These are phyloP conservation scores for Crithidia sp. DNA, from an alignment of 208 protist species.

Conservation along the genomic window DNA sequence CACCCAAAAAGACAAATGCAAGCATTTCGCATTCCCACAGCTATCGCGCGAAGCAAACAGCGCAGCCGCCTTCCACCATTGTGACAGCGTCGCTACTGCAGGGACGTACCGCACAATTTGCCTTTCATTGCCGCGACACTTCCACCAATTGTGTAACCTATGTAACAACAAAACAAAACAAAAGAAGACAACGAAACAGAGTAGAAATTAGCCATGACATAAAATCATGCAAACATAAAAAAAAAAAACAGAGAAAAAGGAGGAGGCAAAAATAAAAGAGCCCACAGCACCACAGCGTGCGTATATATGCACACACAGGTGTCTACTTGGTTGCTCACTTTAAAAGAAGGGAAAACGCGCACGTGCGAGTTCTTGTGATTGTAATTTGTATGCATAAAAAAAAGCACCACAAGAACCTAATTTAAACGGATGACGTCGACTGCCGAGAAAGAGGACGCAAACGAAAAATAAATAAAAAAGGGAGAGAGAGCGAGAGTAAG, in stretches of 20 bases:
- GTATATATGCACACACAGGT: constrained; percentile 5
- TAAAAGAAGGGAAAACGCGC: constrained; percentile 18
- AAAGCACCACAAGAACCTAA: not conserved
- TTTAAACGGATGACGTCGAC: not conserved
- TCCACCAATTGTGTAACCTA: too few relatives aligned
- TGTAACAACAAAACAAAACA: not conserved
- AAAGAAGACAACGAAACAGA: not conserved
- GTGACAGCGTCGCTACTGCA: too few relatives aligned
- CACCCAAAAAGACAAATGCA: not conserved
- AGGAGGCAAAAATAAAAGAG: constrained; percentile 17
- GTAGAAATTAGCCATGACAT: not conserved
- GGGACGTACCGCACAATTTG: too few relatives aligned
- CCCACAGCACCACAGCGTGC: not conserved
- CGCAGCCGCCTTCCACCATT: too few relatives aligned
- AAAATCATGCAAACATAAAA: not conserved
- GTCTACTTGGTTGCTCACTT: not conserved
- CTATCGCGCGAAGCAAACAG: too few relatives aligned
- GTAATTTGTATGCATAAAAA: not conserved
- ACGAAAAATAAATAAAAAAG: constrained; percentile 19
- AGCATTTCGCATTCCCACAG: too few relatives aligned
- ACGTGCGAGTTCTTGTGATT: not conserved
- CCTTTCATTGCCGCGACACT: too few relatives aligned
- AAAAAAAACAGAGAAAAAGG: constrained; percentile 9
- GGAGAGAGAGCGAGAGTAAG: not conserved
- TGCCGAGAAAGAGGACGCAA: not conserved